Conservation (phyloP, 2,329 filamentous ascomycete species). For the Byssoonygena ceratinophila region DNA sequence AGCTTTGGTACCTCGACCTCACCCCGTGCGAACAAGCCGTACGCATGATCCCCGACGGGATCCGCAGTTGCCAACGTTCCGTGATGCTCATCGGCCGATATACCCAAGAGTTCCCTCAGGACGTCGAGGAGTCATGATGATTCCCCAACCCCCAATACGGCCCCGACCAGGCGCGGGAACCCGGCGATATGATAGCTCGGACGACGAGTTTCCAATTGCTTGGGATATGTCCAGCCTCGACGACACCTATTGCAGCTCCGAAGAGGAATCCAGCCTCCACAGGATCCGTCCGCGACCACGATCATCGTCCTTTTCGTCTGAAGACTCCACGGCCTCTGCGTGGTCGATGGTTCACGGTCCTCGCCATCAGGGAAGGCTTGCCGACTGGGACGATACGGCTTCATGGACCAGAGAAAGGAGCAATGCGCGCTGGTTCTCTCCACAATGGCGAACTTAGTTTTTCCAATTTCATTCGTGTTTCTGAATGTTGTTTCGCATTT, state of each 20-base stretch:
- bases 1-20: not conserved
- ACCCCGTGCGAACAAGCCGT: not conserved
- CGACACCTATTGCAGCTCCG: not conserved
- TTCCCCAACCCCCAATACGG: not conserved
- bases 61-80: not conserved
- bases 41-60: not conserved
- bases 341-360: not conserved
- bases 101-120: not conserved
- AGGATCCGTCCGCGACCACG: not conserved
- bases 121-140: not conserved
- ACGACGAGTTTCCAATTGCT: not conserved
- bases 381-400: not conserved
- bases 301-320: conserved; percentile 1
- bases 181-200: not conserved
- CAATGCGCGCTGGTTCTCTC: conserved; percentile 2
- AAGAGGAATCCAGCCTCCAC: not conserved
- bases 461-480: not conserved
- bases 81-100: not conserved
- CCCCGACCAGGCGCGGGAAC: not conserved
- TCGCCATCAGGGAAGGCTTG: not conserved
- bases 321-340: not conserved
- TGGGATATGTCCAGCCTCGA: not conserved
- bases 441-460: not conserved
- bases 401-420: conserved; percentile 9
- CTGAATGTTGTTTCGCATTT: not conserved